Evolutionary conservation across 1,139 yeast species (phyloP), one percentile per base, ranked within the genome.

Genomic region (Geotrichum bryndzae): DNA sequence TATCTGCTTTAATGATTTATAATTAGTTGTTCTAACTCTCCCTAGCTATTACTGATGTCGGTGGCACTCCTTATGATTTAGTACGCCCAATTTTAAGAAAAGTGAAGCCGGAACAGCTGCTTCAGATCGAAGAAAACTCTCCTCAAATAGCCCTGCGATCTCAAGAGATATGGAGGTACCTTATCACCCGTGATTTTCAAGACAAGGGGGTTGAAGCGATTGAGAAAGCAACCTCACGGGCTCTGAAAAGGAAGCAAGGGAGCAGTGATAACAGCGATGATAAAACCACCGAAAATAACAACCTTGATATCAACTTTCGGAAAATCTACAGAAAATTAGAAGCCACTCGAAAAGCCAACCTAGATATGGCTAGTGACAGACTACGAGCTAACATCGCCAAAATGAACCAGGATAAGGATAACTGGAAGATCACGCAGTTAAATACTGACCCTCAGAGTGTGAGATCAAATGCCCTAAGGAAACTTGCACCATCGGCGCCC

Each of bases 151-250:
- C 51, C 10, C 56, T 31, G 10, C 53, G 56, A n/a, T 65, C 67
- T 53, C 69, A 69, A 52, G 68, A 64, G 53, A 55, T 69, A 23
- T 69, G 72, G 72, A 60, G 62, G 10, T 61, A 54, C 13, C 57
- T 66, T 3, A 66, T 68, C 1, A 50, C 58, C 1, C 53, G 66
- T 15, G 71, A 65, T 15, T 69, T 69, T 53, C 63, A 64, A 11
- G 70, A 67, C 13, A 56, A 55, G 31, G 61, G 61, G 1, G 46
- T 52, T 15, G 22, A 33, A 13, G 59, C 54, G 8, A 45, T 59
- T 23, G 51, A 59, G 5, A n/a, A 27, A 41, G 35, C 27, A 5
- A 29, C n/a, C 13, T 27, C n/a, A 22, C 29, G 29, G 1, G 13
- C 11, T 10, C 29, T 27, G 33, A 33, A 41, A 13, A 29, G 13